These are phyloP conservation scores for Leishmania martiniquensis DNA, from an alignment of 208 protist species.

Conservation along the genomic window DNA sequence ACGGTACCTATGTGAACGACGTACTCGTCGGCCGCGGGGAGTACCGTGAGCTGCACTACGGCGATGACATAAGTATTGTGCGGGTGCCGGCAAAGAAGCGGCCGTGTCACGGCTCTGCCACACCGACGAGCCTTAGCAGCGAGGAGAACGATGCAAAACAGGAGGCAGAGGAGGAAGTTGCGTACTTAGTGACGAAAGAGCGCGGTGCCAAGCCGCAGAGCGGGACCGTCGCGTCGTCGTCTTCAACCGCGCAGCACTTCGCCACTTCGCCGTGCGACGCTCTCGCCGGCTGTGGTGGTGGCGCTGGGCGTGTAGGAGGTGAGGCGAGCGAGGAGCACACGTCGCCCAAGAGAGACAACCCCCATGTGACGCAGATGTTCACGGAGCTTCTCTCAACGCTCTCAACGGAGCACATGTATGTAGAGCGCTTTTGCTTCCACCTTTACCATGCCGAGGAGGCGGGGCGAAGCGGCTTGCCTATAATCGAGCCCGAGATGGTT, in stretches of 20 bases:
- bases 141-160: slow-evolving; percentile 11
- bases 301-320: background rate
- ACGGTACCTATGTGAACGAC: slow-evolving; percentile 85
- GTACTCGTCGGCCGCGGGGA: slow-evolving; percentile 48
- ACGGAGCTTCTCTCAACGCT: slow-evolving; percentile 24
- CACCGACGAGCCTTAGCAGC: background rate
- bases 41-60: slow-evolving; percentile 49
- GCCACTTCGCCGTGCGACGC: background rate
- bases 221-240: background rate
- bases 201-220: too few species aligned
- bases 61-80: slow-evolving; percentile 70
- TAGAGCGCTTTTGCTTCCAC: slow-evolving; percentile 56
- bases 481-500: background rate
- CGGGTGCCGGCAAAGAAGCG: slow-evolving; percentile 36
- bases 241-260: background rate
- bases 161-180: background rate
- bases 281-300: background rate
- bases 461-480: background rate
- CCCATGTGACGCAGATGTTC: slow-evolving; percentile 23
- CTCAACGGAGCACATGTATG: slow-evolving; percentile 32
- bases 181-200: background rate
- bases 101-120: background rate
- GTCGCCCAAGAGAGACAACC: background rate
- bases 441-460: slow-evolving; percentile 35
- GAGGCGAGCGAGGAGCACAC: slow-evolving; percentile 5